These are phyloP conservation scores for Neopestalotiopsis clavispora DNA, from an alignment of 2,329 filamentous ascomycete species.

Conservation along the genomic window DNA sequence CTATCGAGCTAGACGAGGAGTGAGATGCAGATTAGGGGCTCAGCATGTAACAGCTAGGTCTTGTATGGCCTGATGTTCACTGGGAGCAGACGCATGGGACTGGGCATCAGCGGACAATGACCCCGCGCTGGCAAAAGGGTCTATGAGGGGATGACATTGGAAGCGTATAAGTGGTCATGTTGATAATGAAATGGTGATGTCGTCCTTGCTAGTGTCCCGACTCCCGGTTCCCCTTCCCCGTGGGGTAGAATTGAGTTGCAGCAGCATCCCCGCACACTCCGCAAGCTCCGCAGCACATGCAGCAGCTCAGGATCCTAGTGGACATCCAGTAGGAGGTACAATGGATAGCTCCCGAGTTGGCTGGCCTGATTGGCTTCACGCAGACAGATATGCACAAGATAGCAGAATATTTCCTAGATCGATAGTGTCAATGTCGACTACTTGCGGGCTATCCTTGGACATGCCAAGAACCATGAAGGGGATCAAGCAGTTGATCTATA, in stretches of 20 bases:
- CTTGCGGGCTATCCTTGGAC: too few relatives aligned
- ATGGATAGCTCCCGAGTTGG: too few relatives aligned
- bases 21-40: neutral
- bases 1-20: neutral
- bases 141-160: neutral
- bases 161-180: neutral
- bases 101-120: neutral
- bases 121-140: neutral
- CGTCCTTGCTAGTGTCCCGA: neutral
- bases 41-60: neutral
- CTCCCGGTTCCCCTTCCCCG: neutral
- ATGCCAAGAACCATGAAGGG: too few relatives aligned
- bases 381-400: too few relatives aligned
- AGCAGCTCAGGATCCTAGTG: neutral
- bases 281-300: conserved; percentile 5
- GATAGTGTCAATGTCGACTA: too few relatives aligned
- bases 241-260: conserved; percentile 3
- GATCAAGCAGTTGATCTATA: too few relatives aligned
- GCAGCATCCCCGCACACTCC: neutral
- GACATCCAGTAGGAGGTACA: too few relatives aligned
- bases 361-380: too few relatives aligned
- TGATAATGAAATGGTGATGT: neutral
- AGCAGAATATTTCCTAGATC: too few relatives aligned
- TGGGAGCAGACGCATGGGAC: neutral
- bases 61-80: neutral